Evolutionary conservation across 345 rosid genomes (phyloP).

Genomic region (Conringia planisiliqua): DNA sequence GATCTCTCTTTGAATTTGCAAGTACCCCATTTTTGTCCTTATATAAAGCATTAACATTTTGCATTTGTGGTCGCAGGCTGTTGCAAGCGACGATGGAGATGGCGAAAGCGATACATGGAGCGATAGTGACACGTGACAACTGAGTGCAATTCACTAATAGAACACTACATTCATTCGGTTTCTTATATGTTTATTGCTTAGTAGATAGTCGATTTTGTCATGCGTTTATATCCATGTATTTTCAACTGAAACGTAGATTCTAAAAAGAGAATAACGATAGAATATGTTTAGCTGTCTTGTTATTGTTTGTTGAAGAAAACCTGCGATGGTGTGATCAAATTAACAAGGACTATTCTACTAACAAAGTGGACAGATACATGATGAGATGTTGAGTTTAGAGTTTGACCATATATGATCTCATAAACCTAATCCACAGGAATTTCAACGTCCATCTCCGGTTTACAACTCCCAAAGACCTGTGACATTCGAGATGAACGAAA

Average conservation of each 20-base stretch:
- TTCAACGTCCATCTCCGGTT: constrained; percentile 73
- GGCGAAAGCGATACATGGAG: constrained; percentile 33
- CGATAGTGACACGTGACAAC: constrained; percentile 12
- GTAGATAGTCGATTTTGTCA: constrained; percentile 26
- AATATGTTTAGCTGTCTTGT: not conserved
- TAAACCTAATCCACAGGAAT: constrained; percentile 63
- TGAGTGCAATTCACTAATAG: not conserved
- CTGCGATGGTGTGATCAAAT: not conserved
- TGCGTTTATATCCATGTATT: not conserved
- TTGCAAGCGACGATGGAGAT: constrained; percentile 29
- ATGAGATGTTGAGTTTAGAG: not conserved
- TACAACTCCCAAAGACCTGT: constrained; percentile 66
- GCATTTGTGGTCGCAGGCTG: constrained; percentile 24
- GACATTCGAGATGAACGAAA: not conserved
- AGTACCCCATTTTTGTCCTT: not conserved
- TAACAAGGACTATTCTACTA: not conserved
- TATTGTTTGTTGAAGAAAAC: not conserved
- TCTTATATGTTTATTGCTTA: not conserved
- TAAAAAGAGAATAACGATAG: not conserved
- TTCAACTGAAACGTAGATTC: not conserved
- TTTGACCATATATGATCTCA: not conserved
- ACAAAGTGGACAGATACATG: not conserved
- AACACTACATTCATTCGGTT: not conserved
- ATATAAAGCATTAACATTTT: not conserved
- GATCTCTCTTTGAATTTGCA: not conserved